These are phyloP conservation scores for Saccharomyces eubayanus DNA, from an alignment of 805 yeast species.

Conservation along the genomic window DNA sequence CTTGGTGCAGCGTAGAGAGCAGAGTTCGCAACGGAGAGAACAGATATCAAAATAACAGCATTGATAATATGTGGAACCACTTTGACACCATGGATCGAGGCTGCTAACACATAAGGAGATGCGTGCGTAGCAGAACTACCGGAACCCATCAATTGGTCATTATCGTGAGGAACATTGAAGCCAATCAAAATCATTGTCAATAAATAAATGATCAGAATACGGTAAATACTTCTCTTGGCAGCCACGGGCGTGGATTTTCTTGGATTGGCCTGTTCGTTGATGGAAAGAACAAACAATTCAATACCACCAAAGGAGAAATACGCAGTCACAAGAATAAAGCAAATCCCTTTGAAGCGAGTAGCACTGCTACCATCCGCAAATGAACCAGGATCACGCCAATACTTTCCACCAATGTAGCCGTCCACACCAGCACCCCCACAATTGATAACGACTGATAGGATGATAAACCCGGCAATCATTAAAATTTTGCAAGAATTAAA, in stretches of 20 bases:
- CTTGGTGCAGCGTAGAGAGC: conserved; percentile 67
- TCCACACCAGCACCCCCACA: conserved; percentile 51
- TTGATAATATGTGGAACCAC: conserved; percentile 68
- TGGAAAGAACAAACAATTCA: conserved; percentile 57
- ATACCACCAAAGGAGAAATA: conserved; percentile 61
- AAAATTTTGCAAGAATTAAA: conserved; percentile 47
- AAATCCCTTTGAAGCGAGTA: conserved; percentile 52
- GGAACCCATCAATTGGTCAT: conserved; percentile 41
- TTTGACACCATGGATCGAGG: conserved; percentile 49
- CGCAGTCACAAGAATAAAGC: conserved; percentile 56
- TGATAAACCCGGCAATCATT: conserved; percentile 52
- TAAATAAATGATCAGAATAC: conserved; percentile 52
- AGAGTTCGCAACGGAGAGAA: conserved; percentile 69
- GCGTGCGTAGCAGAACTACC: conserved; percentile 47
- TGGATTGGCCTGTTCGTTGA: conserved; percentile 56
- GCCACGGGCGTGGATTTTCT: conserved; percentile 56
- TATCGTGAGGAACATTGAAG: conserved; percentile 50
- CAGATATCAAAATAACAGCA: conserved; percentile 64
- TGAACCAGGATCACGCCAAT: conserved; percentile 55
- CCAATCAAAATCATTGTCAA: conserved; percentile 48
- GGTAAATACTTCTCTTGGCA: conserved; percentile 57
- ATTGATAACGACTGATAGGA: conserved; percentile 46
- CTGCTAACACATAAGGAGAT: conserved; percentile 73
- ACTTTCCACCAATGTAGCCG: conserved; percentile 50
- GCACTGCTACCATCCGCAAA: conserved; percentile 25